Base-by-base conservation (phyloP, 176 grass and related monocot genomes). In the Dactylis glomerata region DNA sequence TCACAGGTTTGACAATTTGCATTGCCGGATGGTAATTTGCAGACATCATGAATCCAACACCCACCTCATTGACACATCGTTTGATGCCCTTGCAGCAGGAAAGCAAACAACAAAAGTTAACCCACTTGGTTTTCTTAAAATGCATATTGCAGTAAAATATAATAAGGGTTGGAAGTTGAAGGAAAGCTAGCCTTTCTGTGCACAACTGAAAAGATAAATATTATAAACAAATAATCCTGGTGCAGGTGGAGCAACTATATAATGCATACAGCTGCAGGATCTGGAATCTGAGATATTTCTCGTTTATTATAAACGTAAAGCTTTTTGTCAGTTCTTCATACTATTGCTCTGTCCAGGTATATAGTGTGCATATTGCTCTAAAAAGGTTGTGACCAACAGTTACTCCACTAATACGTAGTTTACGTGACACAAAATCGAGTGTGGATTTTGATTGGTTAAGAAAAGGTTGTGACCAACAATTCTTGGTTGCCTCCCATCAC, bases 41-140 rank as follows among this genome's bases (percentile, higher is more conserved):
- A 89, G 96, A 73, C 96, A 99, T 99, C 96, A 99, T 99, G 88
- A 99, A 99, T 32, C 91, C 96, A 38, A 99, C 94, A 19, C 89
- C 87, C 20, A 89, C 91, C 78, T 94, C 91, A 77, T 94, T 92
- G 47, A 99, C 89, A 67, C 96, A 99, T 30, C 83, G 54, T 71
- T 88, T 96, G 70, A 99, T 79, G 68, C 87, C 95, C 92, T 97
- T 78, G 77, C 13, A 92, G 74, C 10, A 89, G 28, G 13, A 84
- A 87, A 85, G 17, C 44, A 11, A 67, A 64, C 59, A 72, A 28
- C 15, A 3, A 2, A 64, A 26, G 26, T 87, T 32, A 87, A 63
- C 22, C 52, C 34, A 28, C 33, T 4, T 11, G 13, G 2, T 40
- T 65, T 56, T 65, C 23, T 62, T 13, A 52, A 66, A 46, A 79